phyloP scores from a whole-genome alignment of 331 rosid genomes.

The Arachis monticola region DNA sequence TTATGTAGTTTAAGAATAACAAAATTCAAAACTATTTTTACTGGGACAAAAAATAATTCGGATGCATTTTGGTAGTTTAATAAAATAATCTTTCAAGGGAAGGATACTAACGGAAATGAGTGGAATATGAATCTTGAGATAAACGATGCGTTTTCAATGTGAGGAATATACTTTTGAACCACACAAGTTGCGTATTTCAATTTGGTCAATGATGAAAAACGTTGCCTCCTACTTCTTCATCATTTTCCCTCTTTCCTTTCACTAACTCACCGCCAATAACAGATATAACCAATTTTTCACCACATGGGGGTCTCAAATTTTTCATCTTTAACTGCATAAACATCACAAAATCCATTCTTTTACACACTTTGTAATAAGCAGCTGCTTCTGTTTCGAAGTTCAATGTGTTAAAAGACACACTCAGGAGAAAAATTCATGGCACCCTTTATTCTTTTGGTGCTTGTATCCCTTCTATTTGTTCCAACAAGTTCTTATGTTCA shows the following conservation, averaged over 20 bases:
- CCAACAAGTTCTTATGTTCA: conserved; percentile 46
- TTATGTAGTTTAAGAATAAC: too few relatives aligned
- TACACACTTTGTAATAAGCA: not conserved
- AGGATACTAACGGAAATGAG: too few relatives aligned
- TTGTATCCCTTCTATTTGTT: conserved; percentile 42
- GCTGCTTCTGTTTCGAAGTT: not conserved
- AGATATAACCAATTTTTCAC: not conserved
- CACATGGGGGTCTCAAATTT: conserved; percentile 28
- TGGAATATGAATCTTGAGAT: too few relatives aligned
- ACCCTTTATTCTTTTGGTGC: conserved; percentile 34
- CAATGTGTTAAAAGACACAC: conserved; percentile 32
- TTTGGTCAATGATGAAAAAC: too few relatives aligned
- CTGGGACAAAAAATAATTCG: too few relatives aligned
- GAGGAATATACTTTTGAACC: too few relatives aligned
- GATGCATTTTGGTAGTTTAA: too few relatives aligned
- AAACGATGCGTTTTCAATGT: too few relatives aligned
- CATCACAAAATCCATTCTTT: conserved; percentile 23
- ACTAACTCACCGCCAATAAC: not conserved
- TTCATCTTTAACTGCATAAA: conserved; percentile 12
- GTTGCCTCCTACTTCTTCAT: not conserved
- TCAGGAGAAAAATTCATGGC: conserved; percentile 45
- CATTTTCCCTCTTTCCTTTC: conserved; percentile 27
- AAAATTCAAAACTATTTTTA: too few relatives aligned
- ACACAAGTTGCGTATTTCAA: too few relatives aligned
- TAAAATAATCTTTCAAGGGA: too few relatives aligned